These are phyloP conservation scores for Meira miltonrushii DNA, from an alignment of 1,284 basidiomycete genomes.

Conservation along the genomic window DNA sequence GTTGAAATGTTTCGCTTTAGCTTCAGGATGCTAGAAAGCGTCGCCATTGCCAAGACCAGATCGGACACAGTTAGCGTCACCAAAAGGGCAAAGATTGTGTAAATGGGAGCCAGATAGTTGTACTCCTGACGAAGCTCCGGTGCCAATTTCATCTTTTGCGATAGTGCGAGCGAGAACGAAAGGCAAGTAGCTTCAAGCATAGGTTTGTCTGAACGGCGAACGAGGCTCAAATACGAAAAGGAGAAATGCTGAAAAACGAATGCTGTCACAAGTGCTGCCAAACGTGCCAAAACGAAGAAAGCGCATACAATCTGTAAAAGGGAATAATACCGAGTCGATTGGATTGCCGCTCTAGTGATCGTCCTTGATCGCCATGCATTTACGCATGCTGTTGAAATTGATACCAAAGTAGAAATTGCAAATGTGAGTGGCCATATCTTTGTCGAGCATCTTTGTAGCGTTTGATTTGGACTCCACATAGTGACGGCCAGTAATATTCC, in stretches of 20 bases:
- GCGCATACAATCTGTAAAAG: conserved; percentile 1
- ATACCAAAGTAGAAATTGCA: conserved; percentile 1
- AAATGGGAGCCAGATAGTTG: not conserved
- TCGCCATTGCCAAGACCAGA: not conserved
- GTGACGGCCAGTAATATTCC: not conserved
- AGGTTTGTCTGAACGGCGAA: not conserved
- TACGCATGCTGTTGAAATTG: not conserved
- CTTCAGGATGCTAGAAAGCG: not conserved
- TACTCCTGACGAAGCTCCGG: no score
- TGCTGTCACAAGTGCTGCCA: not conserved
- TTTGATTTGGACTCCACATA: not conserved
- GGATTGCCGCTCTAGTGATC: conserved; percentile 5
- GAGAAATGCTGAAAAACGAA: not conserved
- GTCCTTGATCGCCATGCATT: conserved; percentile 4
- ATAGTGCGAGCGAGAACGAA: no score
- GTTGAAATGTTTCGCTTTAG: not conserved
- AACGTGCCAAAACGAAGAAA: not conserved
- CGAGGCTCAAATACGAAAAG: not conserved
- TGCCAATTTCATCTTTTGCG: no score
- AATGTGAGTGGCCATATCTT: not conserved
- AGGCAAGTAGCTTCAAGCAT: no score
- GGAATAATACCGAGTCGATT: not conserved
- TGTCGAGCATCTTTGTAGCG: not conserved
- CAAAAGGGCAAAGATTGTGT: not conserved
- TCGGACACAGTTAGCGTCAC: not conserved